Evolutionary conservation across 1,284 basidiomycete species (phyloP).

Genomic region (Schizopora paradoxa): DNA sequence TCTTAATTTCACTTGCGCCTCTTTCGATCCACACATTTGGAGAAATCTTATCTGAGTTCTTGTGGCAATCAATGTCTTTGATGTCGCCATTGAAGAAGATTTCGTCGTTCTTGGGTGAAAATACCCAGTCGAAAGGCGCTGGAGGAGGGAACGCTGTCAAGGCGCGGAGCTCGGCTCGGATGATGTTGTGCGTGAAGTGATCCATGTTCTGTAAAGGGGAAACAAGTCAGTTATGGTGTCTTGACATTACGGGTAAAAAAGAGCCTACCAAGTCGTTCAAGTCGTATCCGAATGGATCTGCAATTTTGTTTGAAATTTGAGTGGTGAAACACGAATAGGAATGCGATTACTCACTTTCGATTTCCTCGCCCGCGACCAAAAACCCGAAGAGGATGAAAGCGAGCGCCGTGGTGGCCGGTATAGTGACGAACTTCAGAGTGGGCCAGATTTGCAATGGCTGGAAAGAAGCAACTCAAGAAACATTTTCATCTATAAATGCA

Average conservation of each 20-base stretch:
- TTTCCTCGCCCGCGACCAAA: constrained; percentile 62
- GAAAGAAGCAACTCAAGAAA: background rate
- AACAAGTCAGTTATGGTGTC: too few species aligned
- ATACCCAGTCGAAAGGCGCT: constrained; percentile 52
- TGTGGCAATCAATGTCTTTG: too few species aligned
- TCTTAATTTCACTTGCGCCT: too few species aligned
- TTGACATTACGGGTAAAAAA: background rate
- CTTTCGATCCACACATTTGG: too few species aligned
- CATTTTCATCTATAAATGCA: background rate
- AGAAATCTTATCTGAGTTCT: too few species aligned
- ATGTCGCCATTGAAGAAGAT: constrained; percentile 37
- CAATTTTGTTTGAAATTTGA: constrained; percentile 10
- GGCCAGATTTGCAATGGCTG: constrained; percentile 67
- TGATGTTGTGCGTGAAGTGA: constrained; percentile 62
- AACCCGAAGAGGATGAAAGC: constrained; percentile 66
- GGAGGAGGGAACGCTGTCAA: constrained; percentile 53
- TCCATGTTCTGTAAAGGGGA: constrained; percentile 45
- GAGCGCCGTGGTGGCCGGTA: constrained; percentile 45
- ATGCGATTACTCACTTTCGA: constrained; percentile 46
- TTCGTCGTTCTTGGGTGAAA: constrained; percentile 52
- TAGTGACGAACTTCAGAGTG: constrained; percentile 56
- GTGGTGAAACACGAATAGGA: background rate
- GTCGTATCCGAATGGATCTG: constrained; percentile 61
- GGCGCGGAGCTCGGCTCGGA: constrained; percentile 55
- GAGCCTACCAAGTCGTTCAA: constrained; percentile 57